Percentiles rank a stretch among this genome's conserved stretches.
phyloP scores from a whole-genome alignment of 768 basidiomycete genomes.

The Tulasnella sp. region DNA sequence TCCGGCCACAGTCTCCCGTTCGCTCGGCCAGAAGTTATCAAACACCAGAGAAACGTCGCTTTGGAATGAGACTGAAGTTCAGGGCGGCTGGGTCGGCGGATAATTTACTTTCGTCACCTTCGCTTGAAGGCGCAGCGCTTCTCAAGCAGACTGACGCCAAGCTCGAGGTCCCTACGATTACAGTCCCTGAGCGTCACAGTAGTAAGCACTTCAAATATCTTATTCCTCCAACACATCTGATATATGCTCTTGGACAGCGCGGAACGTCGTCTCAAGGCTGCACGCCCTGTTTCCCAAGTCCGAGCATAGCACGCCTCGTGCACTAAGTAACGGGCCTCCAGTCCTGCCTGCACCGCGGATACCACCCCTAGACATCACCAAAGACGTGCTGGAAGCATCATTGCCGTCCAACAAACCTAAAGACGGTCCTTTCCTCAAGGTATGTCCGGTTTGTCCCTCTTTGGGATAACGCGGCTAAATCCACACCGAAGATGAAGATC shows the following conservation, averaged over 20 bases:
- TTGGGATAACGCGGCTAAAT: neutral
- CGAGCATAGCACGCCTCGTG: neutral
- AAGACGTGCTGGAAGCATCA: neutral
- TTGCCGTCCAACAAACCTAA: neutral
- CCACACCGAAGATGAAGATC: neutral
- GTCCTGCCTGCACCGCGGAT: neutral
- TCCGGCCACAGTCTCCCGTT: neutral
- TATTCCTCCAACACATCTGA: neutral
- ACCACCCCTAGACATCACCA: constrained; percentile 1
- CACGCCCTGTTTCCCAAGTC: constrained; percentile 15
- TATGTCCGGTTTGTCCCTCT: neutral
- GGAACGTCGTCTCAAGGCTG: constrained; percentile 4
- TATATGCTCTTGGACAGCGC: neutral
- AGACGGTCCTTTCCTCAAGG: constrained; percentile 15
- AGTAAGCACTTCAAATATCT: neutral
- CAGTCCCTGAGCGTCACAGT: neutral
- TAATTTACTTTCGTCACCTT: neutral
- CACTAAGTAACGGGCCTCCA: constrained; percentile 5
- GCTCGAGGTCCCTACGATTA: neutral
- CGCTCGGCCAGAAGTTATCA: neutral
- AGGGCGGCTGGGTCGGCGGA: neutral
- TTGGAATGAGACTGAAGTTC: neutral
- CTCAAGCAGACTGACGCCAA: neutral
- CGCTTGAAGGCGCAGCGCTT: neutral
- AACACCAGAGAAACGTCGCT: neutral